Base-by-base conservation (phyloP, 164 flowering plant genomes). In the Macadamia integrifolia region DNA sequence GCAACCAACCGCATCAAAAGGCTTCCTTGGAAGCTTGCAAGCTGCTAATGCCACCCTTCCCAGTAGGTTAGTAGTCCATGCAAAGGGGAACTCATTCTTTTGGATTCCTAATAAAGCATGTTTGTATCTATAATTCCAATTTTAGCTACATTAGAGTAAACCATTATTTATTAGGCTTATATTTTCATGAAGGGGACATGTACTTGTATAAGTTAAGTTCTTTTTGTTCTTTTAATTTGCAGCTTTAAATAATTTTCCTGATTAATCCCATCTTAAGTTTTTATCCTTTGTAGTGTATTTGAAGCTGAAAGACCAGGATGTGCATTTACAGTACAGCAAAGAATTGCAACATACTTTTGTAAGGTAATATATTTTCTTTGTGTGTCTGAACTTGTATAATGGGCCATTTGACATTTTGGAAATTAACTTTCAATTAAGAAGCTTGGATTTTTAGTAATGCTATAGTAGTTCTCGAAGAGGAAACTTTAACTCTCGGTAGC, bases 41-140 rank as follows among this genome's bases (percentile, higher is more conserved):
- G 84, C 61, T 69, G 84, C 87, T 69, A 85, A 63, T 83, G 80
- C 65, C 11, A 83, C 96, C 74, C 88, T 94, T 66, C 97, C 98
- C 63, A 92, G 98, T 86, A 92, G 97, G 97, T 89, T 31, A 65
- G 66, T 42, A 10, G 3, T 72, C 55, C 68, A 44, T 66, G 9
- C 32, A 18, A 32, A 58, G 29, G 57, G 18, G 28, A 9, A 8
- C 29, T 9, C 3, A 14, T 44, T 13, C 15, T 6, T 1, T 62
- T n/a, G 60, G 49, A 40, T 56, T 46, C 48, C 13, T 23, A 9
- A 14, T 28, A 13, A 1, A 50, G 13, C 1, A 46, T 3, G 23
- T 23, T 35, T 35, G 40, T 2, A 35, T 35, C 5, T 35, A 35
- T 14, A 53, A 53, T 53, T 46, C 14, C 57, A 53, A n/a, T 14